A percentile compares a stretch with the other conserved stretches of the same genome.
phyloP scores from a whole-genome alignment of 108 stramenopile species.

The Bacterosira constricta region DNA sequence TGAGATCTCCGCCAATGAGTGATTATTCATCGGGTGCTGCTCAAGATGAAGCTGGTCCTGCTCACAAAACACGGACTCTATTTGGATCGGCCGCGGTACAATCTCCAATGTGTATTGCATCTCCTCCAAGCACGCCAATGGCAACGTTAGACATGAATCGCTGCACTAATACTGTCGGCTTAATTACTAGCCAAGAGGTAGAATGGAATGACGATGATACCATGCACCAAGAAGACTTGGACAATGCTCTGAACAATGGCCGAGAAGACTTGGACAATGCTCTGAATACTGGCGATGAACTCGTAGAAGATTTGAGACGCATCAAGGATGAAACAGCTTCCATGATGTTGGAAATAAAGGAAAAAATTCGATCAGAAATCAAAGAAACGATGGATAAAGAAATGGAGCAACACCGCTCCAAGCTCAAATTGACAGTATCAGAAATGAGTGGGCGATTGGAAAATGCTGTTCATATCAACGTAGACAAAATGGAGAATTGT shows the following conservation, averaged over 20 bases:
- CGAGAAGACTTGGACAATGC: not conserved
- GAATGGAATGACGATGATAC: not conserved
- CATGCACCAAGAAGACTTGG: not conserved
- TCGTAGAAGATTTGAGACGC: constrained; percentile 12
- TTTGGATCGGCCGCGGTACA: not conserved
- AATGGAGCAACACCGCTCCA: constrained; percentile 17
- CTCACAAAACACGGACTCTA: no score
- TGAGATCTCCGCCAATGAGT: constrained; percentile 14
- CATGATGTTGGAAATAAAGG: constrained; percentile 18
- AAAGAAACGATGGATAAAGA: constrained; percentile 19
- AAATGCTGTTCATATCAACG: not conserved
- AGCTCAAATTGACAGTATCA: constrained; percentile 12
- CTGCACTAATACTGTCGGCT: no score
- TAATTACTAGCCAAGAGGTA: no score
- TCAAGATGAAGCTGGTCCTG: not conserved
- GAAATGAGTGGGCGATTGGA: constrained; percentile 14
- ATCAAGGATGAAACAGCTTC: constrained; percentile 23
- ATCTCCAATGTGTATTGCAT: not conserved
- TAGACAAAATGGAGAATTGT: not conserved
- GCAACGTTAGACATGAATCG: no score
- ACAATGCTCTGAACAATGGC: not conserved
- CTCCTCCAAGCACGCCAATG: no score
- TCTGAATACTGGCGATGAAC: not conserved
- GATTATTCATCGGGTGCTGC: not conserved
- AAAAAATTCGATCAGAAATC: constrained; percentile 16